A percentile compares a stretch with the other conserved stretches of the same genome.
phyloP scores from a whole-genome alignment of 257 asterid species.

The Solanum bulbocastanum region DNA sequence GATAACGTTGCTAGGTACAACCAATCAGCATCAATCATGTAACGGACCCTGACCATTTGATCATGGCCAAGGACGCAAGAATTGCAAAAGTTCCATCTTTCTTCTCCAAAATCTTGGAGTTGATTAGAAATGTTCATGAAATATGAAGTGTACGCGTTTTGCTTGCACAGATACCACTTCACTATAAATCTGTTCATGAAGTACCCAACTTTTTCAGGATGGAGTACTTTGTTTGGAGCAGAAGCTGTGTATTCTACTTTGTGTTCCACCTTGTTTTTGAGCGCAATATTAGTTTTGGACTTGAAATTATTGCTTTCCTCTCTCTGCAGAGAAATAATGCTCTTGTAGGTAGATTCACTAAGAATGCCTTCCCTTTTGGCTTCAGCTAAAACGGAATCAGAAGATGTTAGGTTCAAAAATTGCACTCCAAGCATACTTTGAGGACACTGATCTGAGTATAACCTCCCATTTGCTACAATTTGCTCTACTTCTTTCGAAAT shows the following conservation, averaged over 20 bases:
- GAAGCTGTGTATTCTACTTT: slow-evolving; percentile 6
- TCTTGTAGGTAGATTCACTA: slow-evolving; percentile 39
- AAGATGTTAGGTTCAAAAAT: slow-evolving; percentile 32
- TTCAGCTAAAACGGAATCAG: slow-evolving; percentile 42
- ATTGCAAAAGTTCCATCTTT: slow-evolving; percentile 23
- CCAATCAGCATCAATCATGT: slow-evolving; percentile 76
- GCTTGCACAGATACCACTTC: slow-evolving; percentile 30
- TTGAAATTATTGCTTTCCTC: slow-evolving; percentile 48
- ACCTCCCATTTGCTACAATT: slow-evolving; percentile 27
- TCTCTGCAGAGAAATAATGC: slow-evolving; percentile 45
- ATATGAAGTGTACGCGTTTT: neutral
- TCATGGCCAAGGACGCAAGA: slow-evolving; percentile 25
- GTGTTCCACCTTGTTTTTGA: slow-evolving; percentile 15
- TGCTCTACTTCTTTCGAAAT: slow-evolving; percentile 31
- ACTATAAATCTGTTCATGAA: slow-evolving; percentile 72
- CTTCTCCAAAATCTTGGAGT: slow-evolving; percentile 5
- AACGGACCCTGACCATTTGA: slow-evolving; percentile 41
- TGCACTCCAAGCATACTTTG: slow-evolving; percentile 25
- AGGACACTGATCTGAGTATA: slow-evolving; percentile 17
- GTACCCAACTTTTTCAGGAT: slow-evolving; percentile 52
- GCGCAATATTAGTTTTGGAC: slow-evolving; percentile 22
- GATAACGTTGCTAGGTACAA: slow-evolving; percentile 48
- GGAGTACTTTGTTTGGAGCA: slow-evolving; percentile 13
- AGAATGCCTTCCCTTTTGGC: slow-evolving; percentile 59
- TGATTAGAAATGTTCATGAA: neutral